Evolutionary conservation across 2,329 filamentous ascomycete genomes (phyloP).

Genomic region (Tympanopsis confertula): DNA sequence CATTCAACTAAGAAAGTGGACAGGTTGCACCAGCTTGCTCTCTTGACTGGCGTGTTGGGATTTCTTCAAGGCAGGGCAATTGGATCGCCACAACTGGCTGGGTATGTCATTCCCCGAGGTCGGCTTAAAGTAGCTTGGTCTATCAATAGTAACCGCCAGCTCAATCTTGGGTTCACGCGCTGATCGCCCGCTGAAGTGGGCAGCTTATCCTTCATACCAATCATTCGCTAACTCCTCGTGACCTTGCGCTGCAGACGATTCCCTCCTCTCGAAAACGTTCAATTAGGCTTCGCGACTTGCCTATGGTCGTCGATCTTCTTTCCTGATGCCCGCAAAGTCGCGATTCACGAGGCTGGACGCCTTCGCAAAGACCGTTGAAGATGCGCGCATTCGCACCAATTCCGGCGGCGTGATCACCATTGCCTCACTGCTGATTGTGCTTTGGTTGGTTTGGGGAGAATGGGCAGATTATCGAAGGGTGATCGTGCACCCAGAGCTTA

Average conservation of each 20-base stretch:
- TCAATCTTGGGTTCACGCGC: background rate
- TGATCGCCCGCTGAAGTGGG: background rate
- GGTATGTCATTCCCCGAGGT: too few relatives aligned
- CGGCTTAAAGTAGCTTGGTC: too few relatives aligned
- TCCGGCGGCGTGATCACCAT: constrained; percentile 94
- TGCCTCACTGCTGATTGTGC: constrained; percentile 72
- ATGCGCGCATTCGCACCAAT: constrained; percentile 89
- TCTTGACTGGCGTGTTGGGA: too few relatives aligned
- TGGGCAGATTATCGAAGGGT: constrained; percentile 87
- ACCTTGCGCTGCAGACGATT: background rate
- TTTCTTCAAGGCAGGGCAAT: background rate
- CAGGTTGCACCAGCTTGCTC: background rate
- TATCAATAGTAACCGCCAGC: background rate
- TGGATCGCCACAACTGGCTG: too few relatives aligned
- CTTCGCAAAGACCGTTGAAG: constrained; percentile 98
- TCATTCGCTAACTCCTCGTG: background rate
- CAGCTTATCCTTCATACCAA: background rate
- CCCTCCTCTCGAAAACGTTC: background rate
- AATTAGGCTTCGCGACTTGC: background rate
- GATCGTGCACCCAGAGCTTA: constrained; percentile 77
- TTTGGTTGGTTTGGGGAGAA: constrained; percentile 88
- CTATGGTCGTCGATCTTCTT: constrained; percentile 2
- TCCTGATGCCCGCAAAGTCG: constrained; percentile 72
- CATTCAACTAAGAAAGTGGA: background rate
- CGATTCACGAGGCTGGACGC: constrained; percentile 94